Base-by-base conservation (phyloP, 805 yeast species). In the Metschnikowia anglica region DNA sequence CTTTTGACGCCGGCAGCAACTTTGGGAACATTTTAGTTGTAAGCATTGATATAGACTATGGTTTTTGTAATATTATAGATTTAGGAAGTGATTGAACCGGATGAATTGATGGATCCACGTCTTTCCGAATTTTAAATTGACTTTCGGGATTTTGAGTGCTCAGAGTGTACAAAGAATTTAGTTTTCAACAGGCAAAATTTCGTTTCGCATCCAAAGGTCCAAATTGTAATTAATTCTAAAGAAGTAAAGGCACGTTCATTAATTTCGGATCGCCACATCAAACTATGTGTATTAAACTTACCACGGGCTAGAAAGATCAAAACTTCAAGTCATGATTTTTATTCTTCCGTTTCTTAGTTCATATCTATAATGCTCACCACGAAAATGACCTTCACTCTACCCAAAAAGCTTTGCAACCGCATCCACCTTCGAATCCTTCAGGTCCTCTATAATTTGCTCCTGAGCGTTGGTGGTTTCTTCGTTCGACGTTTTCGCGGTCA, bases 351-450 rank as follows among this genome's bases (percentile, higher is more conserved):
- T 32, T 7, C 20, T 20, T 3, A 19, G 10, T 18, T 19, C 13
- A 10, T 32, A 32, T n/a, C 16, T 16, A 6, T 18, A 19, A 32
- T 26, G 9, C 11, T 3, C 20, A 34, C 8, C 3, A 6, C 7
- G 3, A 34, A 17, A 5, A n/a, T 28, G 5, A 9, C 8, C 3
- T 23, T 23, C n/a, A 34, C 13, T 31, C 37, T 26, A 15, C 10
- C 39, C 39, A 19, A 52, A 52, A 34, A 52, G 37, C 35, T 44
- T 43, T 29, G 54, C 56, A 20, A 52, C 51, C 15, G 43, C 51
- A 18, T 50, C 51, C 8, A 47, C 35, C 39, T 48, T 52, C 13
- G 46, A 28, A n/a, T 42, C 44, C 25, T 15, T 25, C 20, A 6
- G 16, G 6, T 30, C 46, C 5, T 32, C 39, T 10, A 12, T 20